Base-by-base conservation (phyloP, 2,329 filamentous ascomycete species). In the Thelonectria olida region DNA sequence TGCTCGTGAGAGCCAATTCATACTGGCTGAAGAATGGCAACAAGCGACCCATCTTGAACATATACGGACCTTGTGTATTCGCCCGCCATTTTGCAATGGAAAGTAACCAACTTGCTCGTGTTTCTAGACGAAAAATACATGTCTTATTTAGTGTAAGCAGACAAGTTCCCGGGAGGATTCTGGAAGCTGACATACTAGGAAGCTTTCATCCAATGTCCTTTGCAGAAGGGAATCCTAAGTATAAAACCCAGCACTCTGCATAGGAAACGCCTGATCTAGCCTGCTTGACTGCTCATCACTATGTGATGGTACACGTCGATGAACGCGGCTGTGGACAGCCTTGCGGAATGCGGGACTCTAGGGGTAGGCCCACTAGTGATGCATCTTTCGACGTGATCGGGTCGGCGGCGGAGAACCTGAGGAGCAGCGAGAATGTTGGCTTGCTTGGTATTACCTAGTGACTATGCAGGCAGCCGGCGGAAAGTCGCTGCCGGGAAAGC, bases 181-280 rank as follows among this genome's bases (percentile, higher is more conserved):
- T 31, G 7, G 27, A 31, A 31, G 12, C 12, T 31, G 12, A 31
- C 27, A 31, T 31, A 31, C 27, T n/a, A n/a, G n/a, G n/a, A n/a
- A 31, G 27, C 12, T 31, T 31, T 12, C 27, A 31, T 31, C 27
- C 27, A 7, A 31, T 7, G 12, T 31, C 27, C 12, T 31, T 31
- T 12, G 27, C 27, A 31, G 27, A 31, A 12, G 27, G 7, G 12
- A 85, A 85, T 58, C 79, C 82, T 0, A 78, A 82, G 57, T 85
- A 88, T 64, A 79, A 79, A 20, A 85, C 83, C 0, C 72, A 74
- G 3, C 83, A 87, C 67, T 85, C 84, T 0, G 81, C 83, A 2
- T 88, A 85, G 85, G 85, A 88, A 69, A 87, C 84, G 0, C 85
- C 85, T 0, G 84, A 86, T 45, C 85, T 85, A 0, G 79, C 74